Base-by-base conservation (phyloP, 345 rosid genomes). In the Hibiscus tridactylites region DNA sequence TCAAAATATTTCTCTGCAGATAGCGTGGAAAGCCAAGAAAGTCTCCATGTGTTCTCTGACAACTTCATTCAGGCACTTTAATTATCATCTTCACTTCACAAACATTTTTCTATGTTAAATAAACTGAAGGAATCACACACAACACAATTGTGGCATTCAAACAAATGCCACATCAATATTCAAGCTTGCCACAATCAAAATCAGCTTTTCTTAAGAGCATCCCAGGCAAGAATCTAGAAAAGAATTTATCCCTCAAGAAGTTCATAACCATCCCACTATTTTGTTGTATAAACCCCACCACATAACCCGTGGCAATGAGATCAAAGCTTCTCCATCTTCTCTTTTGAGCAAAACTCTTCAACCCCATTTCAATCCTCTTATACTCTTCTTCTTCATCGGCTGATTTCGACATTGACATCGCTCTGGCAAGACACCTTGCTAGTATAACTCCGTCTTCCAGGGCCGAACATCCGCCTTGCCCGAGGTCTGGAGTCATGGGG, bases 301-400 rank as follows among this genome's bases (percentile, higher is more conserved):
- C 3, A 44, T 61, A 80, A 61, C 81, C 74, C 8, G 87, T 75
- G 19, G 56, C 17, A 16, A 86, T 69, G 33, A 86, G 83, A 53
- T 75, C 76, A 70, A 81, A n/a, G 54, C 81, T 80, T 70, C 89
- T 80, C 89, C 89, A 86, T 70, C 84, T 83, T 70, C 87, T 83
- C 62, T 80, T 80, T 17, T 49, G 24, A 29, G 81, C 81, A 59
- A 71, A 82, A 1, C 69, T 79, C 10, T 75, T 59, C 73, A 86
- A 73, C 16, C 82, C 84, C 47, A 17, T 63, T 72, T 77, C 83
- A 29, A 85, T 81, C 79, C 82, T 73, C 76, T 64, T 62, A 52
- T 77, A 68, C 39, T 74, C 81, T 29, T 71, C 76, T 39, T 75
- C 70, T 33, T 12, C 61, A 12, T 2, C 17, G 2, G 4, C 35